Conservation (phyloP, 106 monocot species). For the Cymbidium sinense region DNA sequence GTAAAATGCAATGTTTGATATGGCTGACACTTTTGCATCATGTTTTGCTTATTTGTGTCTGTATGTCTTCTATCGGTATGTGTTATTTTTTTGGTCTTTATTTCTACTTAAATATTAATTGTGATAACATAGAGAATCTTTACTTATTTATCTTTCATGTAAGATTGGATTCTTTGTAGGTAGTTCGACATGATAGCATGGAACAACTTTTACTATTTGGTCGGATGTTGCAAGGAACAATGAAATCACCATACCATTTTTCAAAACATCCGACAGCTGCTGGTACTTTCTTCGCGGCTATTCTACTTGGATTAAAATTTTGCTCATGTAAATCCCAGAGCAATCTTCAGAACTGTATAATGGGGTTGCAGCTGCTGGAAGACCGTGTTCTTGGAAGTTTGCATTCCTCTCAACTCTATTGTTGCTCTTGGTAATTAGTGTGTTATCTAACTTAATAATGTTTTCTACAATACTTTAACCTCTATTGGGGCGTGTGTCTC, state of each 20-base stretch:
- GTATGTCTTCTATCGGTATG: neutral
- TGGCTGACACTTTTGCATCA: neutral
- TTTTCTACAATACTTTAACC: neutral
- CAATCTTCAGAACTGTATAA: slow-evolving; percentile 65
- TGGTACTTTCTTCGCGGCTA: slow-evolving; percentile 94
- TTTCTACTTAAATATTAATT: neutral
- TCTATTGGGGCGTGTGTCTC: neutral
- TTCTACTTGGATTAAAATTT: slow-evolving; percentile 95
- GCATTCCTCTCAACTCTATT: neutral
- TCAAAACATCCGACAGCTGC: slow-evolving; percentile 88
- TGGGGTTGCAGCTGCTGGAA: slow-evolving; percentile 77
- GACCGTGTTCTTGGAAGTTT: slow-evolving; percentile 67
- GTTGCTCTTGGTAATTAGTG: neutral
- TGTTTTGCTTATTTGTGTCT: too few species aligned
- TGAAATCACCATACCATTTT: slow-evolving; percentile 85
- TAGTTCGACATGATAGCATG: slow-evolving; percentile 91
- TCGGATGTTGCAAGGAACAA: slow-evolving; percentile 92
- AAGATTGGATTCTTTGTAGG: slow-evolving; percentile 31
- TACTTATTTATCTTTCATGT: neutral
- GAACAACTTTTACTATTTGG: slow-evolving; percentile 92
- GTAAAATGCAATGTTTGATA: neutral
- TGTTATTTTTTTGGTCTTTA: neutral
- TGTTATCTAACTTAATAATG: neutral
- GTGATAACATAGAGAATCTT: neutral
- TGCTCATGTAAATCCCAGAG: slow-evolving; percentile 81